phyloP scores from a whole-genome alignment of 1,284 basidiomycete species.

The Exsudoporus floridanus region DNA sequence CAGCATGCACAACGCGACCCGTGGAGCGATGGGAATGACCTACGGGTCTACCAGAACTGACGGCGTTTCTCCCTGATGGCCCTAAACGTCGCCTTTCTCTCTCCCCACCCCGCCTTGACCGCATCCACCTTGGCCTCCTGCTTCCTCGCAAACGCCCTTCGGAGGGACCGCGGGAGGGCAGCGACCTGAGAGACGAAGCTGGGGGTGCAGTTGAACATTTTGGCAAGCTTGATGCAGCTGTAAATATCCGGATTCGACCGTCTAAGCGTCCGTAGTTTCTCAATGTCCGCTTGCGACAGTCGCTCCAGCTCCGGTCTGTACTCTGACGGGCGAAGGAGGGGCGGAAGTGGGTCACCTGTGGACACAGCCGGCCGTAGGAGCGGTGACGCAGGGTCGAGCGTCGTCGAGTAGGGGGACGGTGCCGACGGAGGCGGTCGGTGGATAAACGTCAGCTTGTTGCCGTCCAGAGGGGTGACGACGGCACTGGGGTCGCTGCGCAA shows the following conservation, averaged over 20 bases:
- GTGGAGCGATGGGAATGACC: background rate
- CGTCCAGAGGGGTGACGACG: constrained; percentile 52
- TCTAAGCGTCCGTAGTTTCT: constrained; percentile 57
- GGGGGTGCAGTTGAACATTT: constrained; percentile 56
- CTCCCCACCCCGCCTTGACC: constrained; percentile 55
- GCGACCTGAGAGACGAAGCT: constrained; percentile 57
- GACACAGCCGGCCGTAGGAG: constrained; percentile 46
- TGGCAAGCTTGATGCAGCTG: constrained; percentile 52
- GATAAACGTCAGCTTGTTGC: constrained; percentile 66
- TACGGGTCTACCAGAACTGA: constrained; percentile 51
- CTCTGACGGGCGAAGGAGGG: constrained; percentile 44
- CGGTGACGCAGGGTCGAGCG: constrained; percentile 65
- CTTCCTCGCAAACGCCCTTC: constrained; percentile 39
- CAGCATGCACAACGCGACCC: background rate
- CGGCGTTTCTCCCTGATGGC: constrained; percentile 58
- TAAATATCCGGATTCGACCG: constrained; percentile 49
- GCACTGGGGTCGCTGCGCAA: constrained; percentile 57
- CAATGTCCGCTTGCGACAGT: constrained; percentile 53
- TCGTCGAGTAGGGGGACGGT: constrained; percentile 67
- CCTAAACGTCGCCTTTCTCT: constrained; percentile 51
- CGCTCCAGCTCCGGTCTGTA: constrained; percentile 38
- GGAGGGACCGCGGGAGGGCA: constrained; percentile 48
- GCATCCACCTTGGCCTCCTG: constrained; percentile 43
- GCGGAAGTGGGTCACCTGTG: constrained; percentile 39
- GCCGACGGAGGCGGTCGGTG: constrained; percentile 74